These are phyloP conservation scores for Mortierella sp. DNA, from an alignment of 371 early-diverging fungal species.

Conservation along the genomic window DNA sequence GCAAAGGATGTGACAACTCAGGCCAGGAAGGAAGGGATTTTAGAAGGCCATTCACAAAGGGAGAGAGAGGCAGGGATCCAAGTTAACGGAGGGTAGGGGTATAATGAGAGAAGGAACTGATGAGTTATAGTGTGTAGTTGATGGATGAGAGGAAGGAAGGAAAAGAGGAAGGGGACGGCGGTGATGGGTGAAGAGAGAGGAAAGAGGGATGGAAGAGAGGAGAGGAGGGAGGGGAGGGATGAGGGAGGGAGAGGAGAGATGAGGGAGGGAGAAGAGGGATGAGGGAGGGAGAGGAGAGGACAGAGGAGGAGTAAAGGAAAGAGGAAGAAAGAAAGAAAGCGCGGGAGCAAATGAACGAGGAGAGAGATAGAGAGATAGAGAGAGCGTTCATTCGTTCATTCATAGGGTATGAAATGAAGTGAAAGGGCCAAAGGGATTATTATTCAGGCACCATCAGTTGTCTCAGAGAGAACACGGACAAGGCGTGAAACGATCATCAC, in stretches of 20 bases:
- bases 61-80: not conserved
- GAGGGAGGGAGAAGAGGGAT: not conserved
- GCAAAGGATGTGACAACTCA: not conserved
- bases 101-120: not conserved
- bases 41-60: constrained; percentile 4
- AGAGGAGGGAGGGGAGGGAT: not conserved
- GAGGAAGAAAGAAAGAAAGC: not conserved
- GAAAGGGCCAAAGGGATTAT: no score
- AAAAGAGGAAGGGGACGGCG: not conserved
- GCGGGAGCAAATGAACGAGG: not conserved
- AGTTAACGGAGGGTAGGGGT: not conserved
- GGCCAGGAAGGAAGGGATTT: not conserved
- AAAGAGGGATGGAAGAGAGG: no score
- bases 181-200: no score
- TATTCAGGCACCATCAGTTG: no score
- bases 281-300: not conserved
- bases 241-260: no score
- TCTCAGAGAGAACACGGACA: no score
- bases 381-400: not conserved
- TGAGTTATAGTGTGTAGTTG: not conserved
- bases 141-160: not conserved
- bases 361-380: not conserved
- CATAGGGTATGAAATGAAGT: no score
- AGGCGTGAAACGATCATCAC: no score
- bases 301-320: not conserved